Conservation (phyloP, 2,329 filamentous ascomycete genomes). For the Meredithiella fracta region DNA sequence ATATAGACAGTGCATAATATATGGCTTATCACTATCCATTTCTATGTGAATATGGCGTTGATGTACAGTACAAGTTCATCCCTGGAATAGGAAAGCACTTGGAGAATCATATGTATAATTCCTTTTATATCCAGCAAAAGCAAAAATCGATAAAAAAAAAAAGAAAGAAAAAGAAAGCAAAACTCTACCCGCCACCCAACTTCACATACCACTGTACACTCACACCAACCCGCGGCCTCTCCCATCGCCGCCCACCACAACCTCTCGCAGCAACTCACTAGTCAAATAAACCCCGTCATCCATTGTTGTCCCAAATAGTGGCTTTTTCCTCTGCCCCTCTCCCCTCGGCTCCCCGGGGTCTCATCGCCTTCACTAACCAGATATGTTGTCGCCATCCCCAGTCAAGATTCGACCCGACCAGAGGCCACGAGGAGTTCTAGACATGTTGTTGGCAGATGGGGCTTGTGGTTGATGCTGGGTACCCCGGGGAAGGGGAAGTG, state of each 20-base stretch:
- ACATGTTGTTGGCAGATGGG: neutral
- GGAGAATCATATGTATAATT: neutral
- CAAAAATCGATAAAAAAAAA: no score
- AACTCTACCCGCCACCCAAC: neutral
- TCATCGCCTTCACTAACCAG: no score
- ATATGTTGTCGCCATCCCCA: no score
- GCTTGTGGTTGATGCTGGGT: neutral
- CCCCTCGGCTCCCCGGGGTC: neutral
- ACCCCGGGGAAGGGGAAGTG: neutral
- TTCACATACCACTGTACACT: neutral
- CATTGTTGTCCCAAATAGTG: neutral
- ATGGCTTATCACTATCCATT: neutral
- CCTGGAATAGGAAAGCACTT: neutral
- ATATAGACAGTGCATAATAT: neutral
- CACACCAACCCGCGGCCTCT: neutral
- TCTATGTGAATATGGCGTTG: neutral
- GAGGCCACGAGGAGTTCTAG: neutral
- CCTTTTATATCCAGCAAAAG: neutral
- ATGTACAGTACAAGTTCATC: neutral
- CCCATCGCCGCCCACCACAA: neutral
- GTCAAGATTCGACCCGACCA: neutral
- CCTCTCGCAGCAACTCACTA: no score
- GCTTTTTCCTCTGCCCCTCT: neutral
- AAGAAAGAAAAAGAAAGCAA: no score
- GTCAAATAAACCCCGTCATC: neutral